Base-by-base conservation (phyloP, 2,329 filamentous ascomycete genomes). In the Alternaria infectoria region DNA sequence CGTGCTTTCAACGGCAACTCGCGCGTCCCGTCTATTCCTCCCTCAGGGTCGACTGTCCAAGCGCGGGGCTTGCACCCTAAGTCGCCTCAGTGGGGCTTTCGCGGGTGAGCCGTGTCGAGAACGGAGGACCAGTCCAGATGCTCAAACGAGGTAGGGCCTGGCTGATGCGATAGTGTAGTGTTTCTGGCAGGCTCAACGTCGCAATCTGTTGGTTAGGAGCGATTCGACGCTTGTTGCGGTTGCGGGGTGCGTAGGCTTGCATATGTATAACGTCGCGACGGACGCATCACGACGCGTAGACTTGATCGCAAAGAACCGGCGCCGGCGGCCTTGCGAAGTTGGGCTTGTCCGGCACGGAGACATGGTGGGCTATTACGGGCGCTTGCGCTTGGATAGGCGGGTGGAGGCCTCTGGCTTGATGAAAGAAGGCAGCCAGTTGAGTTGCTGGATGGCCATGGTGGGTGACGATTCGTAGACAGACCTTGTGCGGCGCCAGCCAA, bases 321-420 rank as follows among this genome's bases (percentile, higher is more conserved):
- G 70, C 68, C 67, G 68, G 70, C 65, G 61, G 65, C 69, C 69
- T 66, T 71, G 66, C 66, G 51, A 69, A 62, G 64, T 70, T 74
- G 70, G 65, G 71, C 70, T 71, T 65, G 67, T 54, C 70, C 68
- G 69, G 67, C 68, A 71, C 70, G 69, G 67, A 69, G 67, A 62
- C 70, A 71, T 74, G 69, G 67, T 74, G 69, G 70, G 68, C 61
- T 63, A 70, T 46, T 67, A 66, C 74, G 75, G 71, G 77, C 77
- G 77, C 77, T 78, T 78, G 77, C 75, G 74, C 74, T 69, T 75
- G 71, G 69, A 65, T 65, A 64, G 72, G 68, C 72, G 73, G 74
- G 72, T 74, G 69, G 73, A 75, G 69, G 73, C 70, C 44, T 59
- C 30, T 59, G 59, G 55, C 47, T 75, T 55, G 70, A 71, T 67